Conservation (phyloP, 305 asterid species). For the Plantago coronopus region DNA sequence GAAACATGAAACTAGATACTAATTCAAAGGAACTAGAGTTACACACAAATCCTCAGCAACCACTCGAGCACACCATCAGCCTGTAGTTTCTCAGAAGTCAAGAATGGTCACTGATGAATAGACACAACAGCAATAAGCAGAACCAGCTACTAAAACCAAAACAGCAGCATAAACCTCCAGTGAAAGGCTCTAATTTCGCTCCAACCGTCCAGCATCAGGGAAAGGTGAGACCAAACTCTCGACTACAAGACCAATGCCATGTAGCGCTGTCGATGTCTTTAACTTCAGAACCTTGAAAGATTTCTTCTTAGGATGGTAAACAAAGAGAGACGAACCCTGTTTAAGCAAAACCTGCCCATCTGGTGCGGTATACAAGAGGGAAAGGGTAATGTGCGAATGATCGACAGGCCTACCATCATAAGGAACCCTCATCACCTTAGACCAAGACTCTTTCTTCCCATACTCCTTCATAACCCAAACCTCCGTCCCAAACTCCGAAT, state of each 20-base stretch:
- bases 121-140: neutral
- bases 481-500: slow-evolving; percentile 5
- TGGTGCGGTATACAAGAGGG: slow-evolving; percentile 9
- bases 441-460: slow-evolving; percentile 36
- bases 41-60: neutral
- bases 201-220: slow-evolving; percentile 1
- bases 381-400: slow-evolving; percentile 2
- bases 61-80: neutral
- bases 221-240: slow-evolving; percentile 32
- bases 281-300: neutral
- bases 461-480: slow-evolving; percentile 40
- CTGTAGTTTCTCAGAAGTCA: too few species aligned
- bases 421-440: slow-evolving; percentile 24
- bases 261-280: neutral
- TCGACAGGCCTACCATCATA: neutral
- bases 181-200: neutral
- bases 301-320: slow-evolving; percentile 17
- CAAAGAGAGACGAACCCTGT: slow-evolving; percentile 8
- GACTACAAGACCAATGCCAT: slow-evolving; percentile 13
- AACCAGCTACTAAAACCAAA: too few species aligned
- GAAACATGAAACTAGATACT: neutral
- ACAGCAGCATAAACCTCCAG: neutral
- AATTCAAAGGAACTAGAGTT: neutral
- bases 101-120: neutral
- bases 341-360: slow-evolving; percentile 28